Evolutionary conservation across 2,329 filamentous ascomycete genomes (phyloP).

Genomic region (Ceratocystis papillata): DNA sequence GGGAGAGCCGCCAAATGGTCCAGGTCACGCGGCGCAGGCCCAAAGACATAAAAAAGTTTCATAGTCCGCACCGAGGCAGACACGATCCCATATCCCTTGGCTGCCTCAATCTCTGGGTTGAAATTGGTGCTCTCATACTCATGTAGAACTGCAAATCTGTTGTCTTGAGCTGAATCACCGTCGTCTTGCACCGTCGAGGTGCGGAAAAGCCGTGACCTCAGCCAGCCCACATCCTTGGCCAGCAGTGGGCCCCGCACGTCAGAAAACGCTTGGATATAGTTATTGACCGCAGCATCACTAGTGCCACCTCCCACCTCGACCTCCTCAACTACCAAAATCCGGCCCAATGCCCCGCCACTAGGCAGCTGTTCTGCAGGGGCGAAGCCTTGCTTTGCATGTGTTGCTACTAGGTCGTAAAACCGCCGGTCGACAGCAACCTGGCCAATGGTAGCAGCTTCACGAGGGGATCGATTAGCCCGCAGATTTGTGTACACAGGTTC

Average conservation of each 20-base stretch:
- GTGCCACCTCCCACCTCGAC: constrained; percentile 29
- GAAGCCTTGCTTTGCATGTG: constrained; percentile 47
- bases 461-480: constrained; percentile 45
- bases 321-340: constrained; percentile 52
- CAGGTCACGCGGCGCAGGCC: constrained; percentile 60
- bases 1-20: constrained; percentile 43
- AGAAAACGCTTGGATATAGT: constrained; percentile 57
- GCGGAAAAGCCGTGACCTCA: constrained; percentile 59
- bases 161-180: constrained; percentile 34
- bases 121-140: constrained; percentile 46
- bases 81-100: constrained; percentile 51
- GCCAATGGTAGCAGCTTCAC: constrained; percentile 45
- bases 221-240: constrained; percentile 52
- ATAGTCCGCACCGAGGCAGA: constrained; percentile 51
- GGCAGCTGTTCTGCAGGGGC: constrained; percentile 48
- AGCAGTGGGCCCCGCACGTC: neutral
- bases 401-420: constrained; percentile 57
- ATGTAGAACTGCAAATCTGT: constrained; percentile 56
- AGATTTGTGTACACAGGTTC: constrained; percentile 59
- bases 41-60: constrained; percentile 69
- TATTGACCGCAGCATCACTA: constrained; percentile 45
- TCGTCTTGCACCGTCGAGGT: constrained; percentile 51
- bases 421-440: constrained; percentile 55
- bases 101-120: constrained; percentile 39
- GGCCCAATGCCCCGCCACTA: constrained; percentile 47